Base-by-base conservation (phyloP, 768 basidiomycete species). In the Lactifluus volemus region DNA sequence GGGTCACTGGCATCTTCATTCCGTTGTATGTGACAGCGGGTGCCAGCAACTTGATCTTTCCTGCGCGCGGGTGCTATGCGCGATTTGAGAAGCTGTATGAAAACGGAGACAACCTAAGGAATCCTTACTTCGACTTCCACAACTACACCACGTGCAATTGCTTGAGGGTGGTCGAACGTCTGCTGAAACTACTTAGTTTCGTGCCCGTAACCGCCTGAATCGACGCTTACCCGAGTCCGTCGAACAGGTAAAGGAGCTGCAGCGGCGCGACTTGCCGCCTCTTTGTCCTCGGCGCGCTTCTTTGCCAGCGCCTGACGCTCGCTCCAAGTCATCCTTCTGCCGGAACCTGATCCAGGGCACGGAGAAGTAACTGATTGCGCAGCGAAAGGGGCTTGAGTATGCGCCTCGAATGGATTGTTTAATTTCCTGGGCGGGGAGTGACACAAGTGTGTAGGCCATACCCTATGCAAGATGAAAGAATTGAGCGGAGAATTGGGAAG, bases 321-420 rank as follows among this genome's bases (percentile, higher is more conserved):
- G 60, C 82, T 88, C 96, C 96, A 98, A 0, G 95, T 96, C 63
- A 96, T 72, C 71, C 92, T 95, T 76, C 90, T 90, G 1, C 76
- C 60, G 0, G 79, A 82, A 21, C 75, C 53, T 1, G 74, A 53
- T 1, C 64, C 17, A 38, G 56, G 1, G 56, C 64, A 58, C 64
- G 7, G 68, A 65, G n/a, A 64, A 63, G 73, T 61, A n/a, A 74
- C n/a, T 17, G 72, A 30, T 41, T 70, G 65, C 29, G 74, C 67
- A 51, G 57, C 10, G 32, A 59, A 47, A 45, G 55, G n/a, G 17
- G 57, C 53, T 41, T 58, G 59, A 4, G 45, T 25, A 9, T 74
- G 74, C n/a, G 75, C 64, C 59, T 83, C 83, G 66, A 92, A 92
- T 1, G 88, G 89, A 70, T 93, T 96, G 66, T 76, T 88, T 54